A percentile compares a stretch with the other conserved stretches of the same genome.
These are phyloP conservation scores for Hydnomerulius pinastri DNA, from an alignment of 768 basidiomycete genomes.

Conservation along the genomic window DNA sequence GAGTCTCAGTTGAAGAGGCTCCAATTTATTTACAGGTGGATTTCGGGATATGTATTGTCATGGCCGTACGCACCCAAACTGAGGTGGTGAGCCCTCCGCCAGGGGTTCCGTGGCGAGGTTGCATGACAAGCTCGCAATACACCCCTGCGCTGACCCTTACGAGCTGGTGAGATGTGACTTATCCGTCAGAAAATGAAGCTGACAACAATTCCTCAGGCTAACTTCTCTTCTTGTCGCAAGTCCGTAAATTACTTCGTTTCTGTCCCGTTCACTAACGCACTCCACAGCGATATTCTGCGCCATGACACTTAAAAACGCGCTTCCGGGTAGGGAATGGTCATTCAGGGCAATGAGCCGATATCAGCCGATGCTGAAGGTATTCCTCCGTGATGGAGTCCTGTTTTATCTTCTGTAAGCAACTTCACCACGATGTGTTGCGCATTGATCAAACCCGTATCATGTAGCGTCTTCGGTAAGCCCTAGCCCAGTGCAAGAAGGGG, in stretches of 20 bases:
- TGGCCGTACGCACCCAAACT: conserved; percentile 16
- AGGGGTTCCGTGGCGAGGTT: conserved; percentile 16
- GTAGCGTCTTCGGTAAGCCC: conserved; percentile 19
- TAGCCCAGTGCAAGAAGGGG: neutral
- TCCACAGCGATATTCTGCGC: conserved; percentile 14
- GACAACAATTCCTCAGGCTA: conserved; percentile 15
- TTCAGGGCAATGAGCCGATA: neutral
- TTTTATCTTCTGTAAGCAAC: conserved; percentile 19
- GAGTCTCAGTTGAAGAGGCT: neutral
- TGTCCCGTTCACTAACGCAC: neutral
- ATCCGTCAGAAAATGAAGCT: neutral
- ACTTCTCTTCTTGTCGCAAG: conserved; percentile 18
- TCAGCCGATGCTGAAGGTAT: neutral
- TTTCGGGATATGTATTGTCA: conserved; percentile 8
- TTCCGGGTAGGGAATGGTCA: neutral
- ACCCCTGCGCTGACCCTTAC: conserved; percentile 20
- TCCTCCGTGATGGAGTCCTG: conserved; percentile 13
- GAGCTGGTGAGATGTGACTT: conserved; percentile 17
- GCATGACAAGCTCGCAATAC: conserved; percentile 4
- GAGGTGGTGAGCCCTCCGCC: conserved; percentile 18
- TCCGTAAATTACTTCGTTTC: conserved; percentile 1
- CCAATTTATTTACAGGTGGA: conserved; percentile 14
- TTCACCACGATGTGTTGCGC: too few relatives aligned
- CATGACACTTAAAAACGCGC: conserved; percentile 15
- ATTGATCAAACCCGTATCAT: neutral